Base-by-base conservation (phyloP, 768 basidiomycete species). In the Boletus speciosus region DNA sequence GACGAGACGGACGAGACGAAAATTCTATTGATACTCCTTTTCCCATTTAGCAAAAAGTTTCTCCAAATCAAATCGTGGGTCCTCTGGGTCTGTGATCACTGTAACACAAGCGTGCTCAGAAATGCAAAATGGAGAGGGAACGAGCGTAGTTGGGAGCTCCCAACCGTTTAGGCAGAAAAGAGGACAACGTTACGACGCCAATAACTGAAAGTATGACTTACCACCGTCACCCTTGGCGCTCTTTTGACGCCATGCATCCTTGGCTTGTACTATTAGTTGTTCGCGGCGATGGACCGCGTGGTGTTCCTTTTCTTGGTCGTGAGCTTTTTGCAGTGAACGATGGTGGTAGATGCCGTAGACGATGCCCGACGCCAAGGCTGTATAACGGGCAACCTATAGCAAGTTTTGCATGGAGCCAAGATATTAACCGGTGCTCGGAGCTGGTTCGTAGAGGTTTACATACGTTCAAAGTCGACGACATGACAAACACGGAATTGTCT, bases 61-160 rank as follows among this genome's bases (percentile, higher is more conserved):
- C 80, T 98, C 96, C 69, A 98, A 78, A 79, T 98, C 94, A 74
- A 98, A 99, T 60, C 82, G 84, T 49, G 96, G 93, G 73, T 98
- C 86, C 63, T 98, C 96, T 39, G 94, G 91, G 78, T 99, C 85
- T 60, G 93, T 88, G 60, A 97, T 78, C 61, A 96, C 94, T 95
- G 72, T 9, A 46, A 44, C 46, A 35, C 52, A 47, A 40, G 23
- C n/a, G 54, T 38, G 21, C 51, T 62, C 47, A 66, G 57, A 52
- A 37, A 37, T 42, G 35, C 37, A 35, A 21, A 55, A 29, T 16
- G 37, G 16, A 41, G 6, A 38, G 2, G 36, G 5, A 39, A 19
- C 23, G n/a, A 5, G 37, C 50, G 43, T 50, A 58, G 39, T 34
- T 35, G 43, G 37, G 41, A 38, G 19, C 23, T n/a, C 27, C 34